Evolutionary conservation across 129 eudicot species (phyloP), one percentile per base, ranked within the genome.

Genomic region (Saposhnikovia divaricata): DNA sequence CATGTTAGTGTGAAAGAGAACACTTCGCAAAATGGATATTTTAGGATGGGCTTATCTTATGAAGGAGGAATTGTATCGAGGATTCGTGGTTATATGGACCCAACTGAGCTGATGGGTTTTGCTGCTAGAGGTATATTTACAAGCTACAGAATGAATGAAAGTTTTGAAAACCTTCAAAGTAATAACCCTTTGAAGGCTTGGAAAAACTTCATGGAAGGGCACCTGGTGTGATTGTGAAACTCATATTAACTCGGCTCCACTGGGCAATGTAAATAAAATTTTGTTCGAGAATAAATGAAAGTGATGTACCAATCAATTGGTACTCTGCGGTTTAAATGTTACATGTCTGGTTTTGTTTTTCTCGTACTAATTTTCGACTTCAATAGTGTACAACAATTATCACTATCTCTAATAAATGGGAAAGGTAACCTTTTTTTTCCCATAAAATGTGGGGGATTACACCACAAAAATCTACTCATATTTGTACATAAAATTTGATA

Each of bases 71-170:
- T 89, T 14, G 70, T 83, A 14, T 84, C 93, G 25, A 91, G 89
- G 82, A 81, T 86, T 21, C 85, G 85, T n/a, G 85, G 88, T 21
- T 83, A 61, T 70, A 76, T 86, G 87, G 88, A 85, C 72, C 80
- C 89, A 16, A 89, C 92, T 0, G 92, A 88, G 80, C 79, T 87
- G 2, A 88, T 87, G 87, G 87, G 91, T 18, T 90, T 89, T 81
- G 88, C 92, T 8, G 97, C 97, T 25, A 88, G 87, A 88, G 87
- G 90, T 31, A 69, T 87, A 68, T 89, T 85, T 75, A 74, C 37
- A 78, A 84, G 87, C 84, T 53, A 40, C 37, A 80, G 77, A 31
- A 77, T 80, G 6, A 80, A 80, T n/a, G 87, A 70, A 21, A 72
- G 59, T 59, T 76, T 83, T 16, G 59, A 1, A 18, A 55, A 81